Evolutionary conservation across 441 rosid genomes (phyloP), one percentile per base, ranked within the genome.

Genomic region (Flueggea neowawraea): DNA sequence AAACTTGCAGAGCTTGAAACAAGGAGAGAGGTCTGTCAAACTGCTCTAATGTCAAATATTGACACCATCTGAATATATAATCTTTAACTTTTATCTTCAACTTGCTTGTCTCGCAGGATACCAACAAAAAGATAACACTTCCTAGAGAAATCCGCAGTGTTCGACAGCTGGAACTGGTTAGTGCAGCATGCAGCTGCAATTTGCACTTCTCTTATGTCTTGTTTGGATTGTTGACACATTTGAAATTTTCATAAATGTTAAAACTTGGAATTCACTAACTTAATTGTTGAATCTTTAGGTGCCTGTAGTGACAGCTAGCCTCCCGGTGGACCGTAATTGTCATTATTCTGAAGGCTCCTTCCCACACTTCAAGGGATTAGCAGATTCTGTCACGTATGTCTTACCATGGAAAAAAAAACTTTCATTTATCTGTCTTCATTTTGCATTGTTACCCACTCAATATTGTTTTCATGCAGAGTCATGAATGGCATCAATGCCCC

Each of bases 401-500:
- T 63, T 55, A 54, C 58, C 56, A 39, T 60, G 28, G 28, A 22
- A 65, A 52, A 66, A 68, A 72, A 61, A 69, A n/a, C n/a, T n/a
- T n/a, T 62, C 61, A 16, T 48, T 55, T 54, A 61, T 32, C 36
- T 31, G 28, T 16, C 32, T 16, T 39, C 45, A 43, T 43, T 11
- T 6, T 13, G 28, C 28, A 22, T 22, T 22, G 28, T 22, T 22
- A 22, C 28, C 28, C 28, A 22, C 28, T 22, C 28, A 22, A 22
- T 22, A 22, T 22, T 22, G 28, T 22, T 22, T 22, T 22, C 43
- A 4, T 76, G 74, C 84, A 91, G 99, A 79, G 78, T 91, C 54
- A 95, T 95, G 98, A 95, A 84, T 75, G 99, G 99, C 63, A 77
- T 95, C 78, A 95, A 95, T 82, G 97, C 93, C 69, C 98, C 98